Evolutionary conservation across 139 green algal genomes (phyloP), one percentile per base, ranked within the genome.

Genomic region (Raphidocelis subcapitata): DNA sequence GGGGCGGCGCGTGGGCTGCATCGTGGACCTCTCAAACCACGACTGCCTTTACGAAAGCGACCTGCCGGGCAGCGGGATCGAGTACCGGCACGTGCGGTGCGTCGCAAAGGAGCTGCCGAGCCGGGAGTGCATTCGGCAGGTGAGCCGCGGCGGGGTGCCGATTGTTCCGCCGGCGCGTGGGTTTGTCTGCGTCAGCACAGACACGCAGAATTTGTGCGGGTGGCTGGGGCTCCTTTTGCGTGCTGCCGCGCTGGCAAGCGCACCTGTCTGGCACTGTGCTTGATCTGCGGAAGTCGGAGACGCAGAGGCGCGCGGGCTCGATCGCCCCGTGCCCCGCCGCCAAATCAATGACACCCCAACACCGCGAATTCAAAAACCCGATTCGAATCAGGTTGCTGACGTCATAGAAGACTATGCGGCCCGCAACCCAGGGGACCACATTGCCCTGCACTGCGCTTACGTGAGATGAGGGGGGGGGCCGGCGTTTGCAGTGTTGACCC

Each of bases 371-470:
- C 41, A 49, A 8, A 49, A 49, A 41, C 57, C 16, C 28, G 15
- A 12, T n/a, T n/a, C n/a, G n/a, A n/a, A n/a, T 15, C 29, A 26
- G 18, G 62, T 56, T 3, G 62, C 36, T 2, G 49, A 35, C 23
- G 74, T 62, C 12, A 88, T 87, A 0, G 62, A 75, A 3, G 31
- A 63, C 2, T 94, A 88, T 74, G 95, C 87, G 87, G 33, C 21
- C 0, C 5, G 54, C 3, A 68, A 86, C 47, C 86, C 85, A 0
- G 74, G 86, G 36, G 28, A 85, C 2, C 89, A 90, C 79, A 89
- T 96, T 32, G 91, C 86, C 28, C 89, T 96, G 21, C 92, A 97
- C 81, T 97, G 92, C 72, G 87, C 91, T 10, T 97, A 96, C 71
- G 90, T 49, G 41, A 49, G 41, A 8, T n/a, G n/a, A n/a, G n/a